These are phyloP conservation scores for Aspergillus neotritici DNA, from an alignment of 2,329 filamentous ascomycete species.

Conservation along the genomic window DNA sequence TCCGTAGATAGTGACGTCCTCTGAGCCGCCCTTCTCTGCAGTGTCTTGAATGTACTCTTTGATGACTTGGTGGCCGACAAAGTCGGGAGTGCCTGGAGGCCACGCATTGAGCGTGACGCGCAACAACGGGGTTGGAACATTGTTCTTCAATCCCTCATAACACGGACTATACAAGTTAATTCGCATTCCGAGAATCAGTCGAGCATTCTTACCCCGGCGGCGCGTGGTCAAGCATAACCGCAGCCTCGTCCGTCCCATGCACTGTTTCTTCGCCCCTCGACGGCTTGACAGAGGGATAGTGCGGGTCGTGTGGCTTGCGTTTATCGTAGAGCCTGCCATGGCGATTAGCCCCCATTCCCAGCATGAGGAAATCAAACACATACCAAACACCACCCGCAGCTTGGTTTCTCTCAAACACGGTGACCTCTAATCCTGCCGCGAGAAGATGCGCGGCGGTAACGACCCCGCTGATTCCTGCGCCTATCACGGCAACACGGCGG, in stretches of 20 bases:
- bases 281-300: conserved; percentile 30
- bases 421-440: conserved; percentile 44
- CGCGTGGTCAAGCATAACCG: conserved; percentile 33
- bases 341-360: not conserved
- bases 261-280: conserved; percentile 10
- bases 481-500: conserved; percentile 43
- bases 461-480: conserved; percentile 50
- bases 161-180: conserved; percentile 39
- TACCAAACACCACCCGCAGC: conserved; percentile 54
- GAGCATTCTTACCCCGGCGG: conserved; percentile 43
- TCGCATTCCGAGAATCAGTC: not conserved
- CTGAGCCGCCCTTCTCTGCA: conserved; percentile 46
- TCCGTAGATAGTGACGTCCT: conserved; percentile 49
- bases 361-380: conserved; percentile 7
- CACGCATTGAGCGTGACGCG: conserved; percentile 49
- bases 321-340: conserved; percentile 46
- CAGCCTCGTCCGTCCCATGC: not conserved
- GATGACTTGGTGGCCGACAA: conserved; percentile 53
- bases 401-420: conserved; percentile 50
- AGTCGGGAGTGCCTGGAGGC: conserved; percentile 55
- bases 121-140: conserved; percentile 49
- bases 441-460: conserved; percentile 45
- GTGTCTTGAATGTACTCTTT: conserved; percentile 59
- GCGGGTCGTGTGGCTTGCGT: conserved; percentile 43
- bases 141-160: conserved; percentile 50